Base-by-base conservation (phyloP, 371 early-diverging fungal genomes). In the Cokeromyces recurvatus region DNA sequence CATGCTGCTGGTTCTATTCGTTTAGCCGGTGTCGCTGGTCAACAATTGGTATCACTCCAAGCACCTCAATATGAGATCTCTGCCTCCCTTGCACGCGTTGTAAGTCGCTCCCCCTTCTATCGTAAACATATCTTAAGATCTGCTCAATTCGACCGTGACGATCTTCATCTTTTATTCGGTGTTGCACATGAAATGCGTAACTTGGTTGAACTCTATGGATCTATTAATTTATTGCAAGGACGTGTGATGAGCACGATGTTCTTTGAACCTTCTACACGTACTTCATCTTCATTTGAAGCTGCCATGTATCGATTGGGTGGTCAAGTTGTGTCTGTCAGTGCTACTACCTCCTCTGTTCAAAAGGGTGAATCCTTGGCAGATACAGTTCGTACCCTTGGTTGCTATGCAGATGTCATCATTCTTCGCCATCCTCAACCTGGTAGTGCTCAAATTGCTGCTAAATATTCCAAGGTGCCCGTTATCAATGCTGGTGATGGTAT, bases 161-260 rank as follows among this genome's bases (percentile, higher is more conserved):
- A 96, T 51, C 78, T 96, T 49, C 97, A 98, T 70, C 65, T 85
- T 24, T 68, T 98, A 48, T 98, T 98, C 71, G 92, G 92, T 36
- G 85, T 94, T n/a, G 97, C 98, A 1, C 92, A 94, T 50, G 97
- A 98, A 72, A 92, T 98, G 92, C 85, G 94, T 55, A 89, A 84
- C 23, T 64, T 89, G 27, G 95, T 95, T 10, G 94, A 96, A 66
- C 84, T 89, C 31, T 81, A 87, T 43, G 96, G 94, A 7, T 67
- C 74, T 25, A 79, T 92, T 48, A 86, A 91, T 37, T 48, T 98
- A 41, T 72, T 98, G 37, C 69, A 80, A 36, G 96, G 95, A 21
- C 91, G 92, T 53, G 90, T 95, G 4, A 82, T 98, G 78, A 89
- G 88, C 66, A 86, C 89, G 19, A 90, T 94, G 60, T 96, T 98